Conservation (phyloP, 1,139 yeast species). For the Hanseniaspora gamundiae region DNA sequence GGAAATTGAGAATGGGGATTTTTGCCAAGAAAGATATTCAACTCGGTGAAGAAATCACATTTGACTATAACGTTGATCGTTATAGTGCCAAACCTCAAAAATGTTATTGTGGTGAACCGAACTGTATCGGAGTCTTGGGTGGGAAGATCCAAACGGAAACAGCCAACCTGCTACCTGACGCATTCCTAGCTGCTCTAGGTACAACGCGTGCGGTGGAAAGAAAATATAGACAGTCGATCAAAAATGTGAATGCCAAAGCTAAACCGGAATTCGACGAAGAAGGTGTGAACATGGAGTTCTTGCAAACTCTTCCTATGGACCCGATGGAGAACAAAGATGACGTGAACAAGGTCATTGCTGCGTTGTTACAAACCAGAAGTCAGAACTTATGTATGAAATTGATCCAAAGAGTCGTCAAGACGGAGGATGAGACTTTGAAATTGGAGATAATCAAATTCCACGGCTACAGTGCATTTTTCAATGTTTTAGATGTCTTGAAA, state of each 20-base stretch:
- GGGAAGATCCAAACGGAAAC: constrained; percentile 95
- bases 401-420: constrained; percentile 49
- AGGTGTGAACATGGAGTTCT: constrained; percentile 49
- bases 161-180: constrained; percentile 71
- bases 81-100: constrained; percentile 93
- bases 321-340: constrained; percentile 42
- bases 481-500: constrained; percentile 36
- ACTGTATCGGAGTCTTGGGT: constrained; percentile 87
- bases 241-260: constrained; percentile 40
- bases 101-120: constrained; percentile 87
- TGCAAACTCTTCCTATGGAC: constrained; percentile 42
- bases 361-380: constrained; percentile 68
- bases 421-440: constrained; percentile 45
- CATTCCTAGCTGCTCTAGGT: constrained; percentile 77
- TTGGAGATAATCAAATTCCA: constrained; percentile 61
- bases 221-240: constrained; percentile 37
- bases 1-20: constrained; percentile 85
- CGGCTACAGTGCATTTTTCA: constrained; percentile 73
- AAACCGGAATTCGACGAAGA: constrained; percentile 43
- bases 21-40: constrained; percentile 66
- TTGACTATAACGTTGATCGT: constrained; percentile 92
- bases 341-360: constrained; percentile 72
- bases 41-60: constrained; percentile 86
- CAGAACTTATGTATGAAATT: constrained; percentile 51
- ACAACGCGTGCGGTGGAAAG: constrained; percentile 51